Evolutionary conservation across 257 asterid genomes (phyloP), one percentile per base, ranked within the genome.

Genomic region (Nicotiana obtusifolia): DNA sequence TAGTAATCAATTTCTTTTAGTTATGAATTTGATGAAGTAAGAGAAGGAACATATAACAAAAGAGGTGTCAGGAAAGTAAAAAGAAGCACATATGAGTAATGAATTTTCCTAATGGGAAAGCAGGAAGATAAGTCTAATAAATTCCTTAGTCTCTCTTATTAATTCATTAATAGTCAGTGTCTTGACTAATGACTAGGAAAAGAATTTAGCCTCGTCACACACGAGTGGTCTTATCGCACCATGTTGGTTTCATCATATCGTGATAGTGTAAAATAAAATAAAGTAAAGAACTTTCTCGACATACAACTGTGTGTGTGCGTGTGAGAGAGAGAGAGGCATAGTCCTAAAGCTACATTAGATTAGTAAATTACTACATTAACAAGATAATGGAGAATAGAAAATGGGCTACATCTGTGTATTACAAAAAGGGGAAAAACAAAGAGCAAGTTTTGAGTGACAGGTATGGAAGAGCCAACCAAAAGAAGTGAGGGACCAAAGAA

Each of bases 271-370:
- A 41, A 2, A 41, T 41, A 8, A 41, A 41, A 41, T 41, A 41
- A 54, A 16, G 5, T 54, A 15, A 16, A 54, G 8, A 54, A 53
- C 1, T 14, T 53, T 15, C 61, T 56, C 5, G 57, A 52, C 1
- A 56, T 4, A 56, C 61, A 5, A 56, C 10, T 56, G 1, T 56
- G 0, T 17, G 22, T 17, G 61, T 56, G 61, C 3, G 35, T 5
- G n/a, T n/a, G n/a, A n/a, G 35, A 7, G 20, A 56, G 24, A 80
- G 81, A 41, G 77, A 66, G 60, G 17, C 76, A 69, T 10, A 54
- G 77, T 84, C 85, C 79, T 20, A 54, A 78, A 87, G 64, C 66
- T 49, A 56, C 79, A 71, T n/a, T 53, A 79, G 81, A 81, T 84
- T 54, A 56, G 64, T 84, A 60, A 30, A 41, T 41, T 52, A 41